These are phyloP conservation scores for Lobulomyces angularis DNA, from an alignment of 192 early-diverging fungal genomes.

Conservation along the genomic window DNA sequence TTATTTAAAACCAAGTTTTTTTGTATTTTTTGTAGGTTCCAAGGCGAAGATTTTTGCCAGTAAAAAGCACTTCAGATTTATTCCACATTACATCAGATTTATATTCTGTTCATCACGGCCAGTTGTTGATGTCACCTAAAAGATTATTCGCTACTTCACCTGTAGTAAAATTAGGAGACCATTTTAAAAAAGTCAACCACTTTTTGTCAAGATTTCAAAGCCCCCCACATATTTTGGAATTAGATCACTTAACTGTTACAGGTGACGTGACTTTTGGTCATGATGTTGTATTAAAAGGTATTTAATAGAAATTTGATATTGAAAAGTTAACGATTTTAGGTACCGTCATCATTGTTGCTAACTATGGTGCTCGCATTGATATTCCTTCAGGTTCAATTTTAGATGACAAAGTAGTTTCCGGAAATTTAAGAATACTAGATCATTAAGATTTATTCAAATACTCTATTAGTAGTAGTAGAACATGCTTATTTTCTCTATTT, in stretches of 20 bases:
- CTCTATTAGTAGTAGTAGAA: too few species aligned
- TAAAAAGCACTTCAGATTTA: constrained; percentile 94
- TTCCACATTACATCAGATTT: constrained; percentile 94
- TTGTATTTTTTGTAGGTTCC: too few species aligned
- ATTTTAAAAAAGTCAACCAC: constrained; percentile 91
- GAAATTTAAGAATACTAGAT: constrained; percentile 71
- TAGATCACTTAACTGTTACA: constrained; percentile 96
- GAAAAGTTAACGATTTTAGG: too few species aligned
- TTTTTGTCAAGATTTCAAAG: constrained; percentile 83
- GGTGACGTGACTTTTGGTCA: constrained; percentile 97
- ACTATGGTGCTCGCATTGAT: constrained; percentile 93
- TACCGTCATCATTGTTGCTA: constrained; percentile 98
- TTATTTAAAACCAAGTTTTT: too few species aligned
- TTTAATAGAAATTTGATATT: too few species aligned
- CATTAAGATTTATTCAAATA: too few species aligned
- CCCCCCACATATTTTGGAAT: constrained; percentile 88
- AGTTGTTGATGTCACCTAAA: constrained; percentile 84
- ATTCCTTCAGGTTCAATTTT: constrained; percentile 87
- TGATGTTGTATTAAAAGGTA: constrained; percentile 66
- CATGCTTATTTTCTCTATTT: too few species aligned
- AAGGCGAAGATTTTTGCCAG: constrained; percentile 91
- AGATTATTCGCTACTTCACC: constrained; percentile 86
- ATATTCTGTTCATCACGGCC: constrained; percentile 85
- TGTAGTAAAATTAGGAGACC: constrained; percentile 91
- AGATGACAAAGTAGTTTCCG: constrained; percentile 97